phyloP scores from a whole-genome alignment of 2,329 filamentous ascomycete species.

The Paramyrothecium sp. region DNA sequence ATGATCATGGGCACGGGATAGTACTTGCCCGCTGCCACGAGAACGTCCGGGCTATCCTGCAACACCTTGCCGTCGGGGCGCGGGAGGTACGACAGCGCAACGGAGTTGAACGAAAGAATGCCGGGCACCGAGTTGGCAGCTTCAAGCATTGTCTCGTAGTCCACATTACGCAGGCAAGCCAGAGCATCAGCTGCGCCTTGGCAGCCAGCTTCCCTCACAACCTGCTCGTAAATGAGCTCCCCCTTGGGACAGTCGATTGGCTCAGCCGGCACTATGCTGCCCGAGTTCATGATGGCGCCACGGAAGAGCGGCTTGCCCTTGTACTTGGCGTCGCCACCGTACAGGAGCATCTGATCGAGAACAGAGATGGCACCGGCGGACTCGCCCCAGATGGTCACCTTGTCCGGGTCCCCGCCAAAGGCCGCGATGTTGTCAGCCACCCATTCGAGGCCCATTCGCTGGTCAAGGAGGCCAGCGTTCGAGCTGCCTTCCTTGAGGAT shows the following conservation, averaged over 20 bases:
- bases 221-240: conserved; percentile 62
- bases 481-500: conserved; percentile 64
- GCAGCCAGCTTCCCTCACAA: conserved; percentile 64
- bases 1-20: conserved; percentile 53
- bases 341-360: conserved; percentile 73
- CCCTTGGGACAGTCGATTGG: conserved; percentile 64
- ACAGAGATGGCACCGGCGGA: conserved; percentile 71
- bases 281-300: conserved; percentile 76
- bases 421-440: conserved; percentile 72
- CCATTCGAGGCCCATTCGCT: conserved; percentile 72
- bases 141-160: conserved; percentile 59
- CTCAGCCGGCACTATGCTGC: conserved; percentile 59
- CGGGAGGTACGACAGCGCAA: conserved; percentile 72
- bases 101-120: conserved; percentile 63
- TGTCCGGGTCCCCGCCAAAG: conserved; percentile 77
- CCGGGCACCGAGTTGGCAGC: conserved; percentile 70
- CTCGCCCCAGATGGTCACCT: conserved; percentile 79
- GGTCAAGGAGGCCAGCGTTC: conserved; percentile 72
- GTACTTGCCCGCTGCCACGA: conserved; percentile 49
- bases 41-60: conserved; percentile 59
- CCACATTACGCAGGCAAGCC: conserved; percentile 61
- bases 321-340: conserved; percentile 70
- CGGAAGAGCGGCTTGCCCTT: conserved; percentile 75
- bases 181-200: conserved; percentile 53
- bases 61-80: conserved; percentile 68